Base-by-base conservation (phyloP, 1,284 basidiomycete genomes). In the Pyrrhoderma lamaoense region DNA sequence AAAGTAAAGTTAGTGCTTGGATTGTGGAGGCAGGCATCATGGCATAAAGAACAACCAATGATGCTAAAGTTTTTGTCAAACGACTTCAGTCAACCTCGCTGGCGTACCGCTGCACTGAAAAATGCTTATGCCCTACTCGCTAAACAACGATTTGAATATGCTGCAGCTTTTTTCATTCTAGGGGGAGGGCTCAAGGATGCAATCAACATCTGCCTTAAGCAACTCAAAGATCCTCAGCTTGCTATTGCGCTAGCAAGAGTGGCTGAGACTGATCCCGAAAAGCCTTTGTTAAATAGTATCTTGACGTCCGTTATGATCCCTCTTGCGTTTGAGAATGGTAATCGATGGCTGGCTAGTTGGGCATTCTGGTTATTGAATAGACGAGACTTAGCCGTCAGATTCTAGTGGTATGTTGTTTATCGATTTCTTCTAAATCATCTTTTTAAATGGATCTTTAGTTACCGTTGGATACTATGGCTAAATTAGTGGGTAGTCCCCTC, bases 261-360 rank as follows among this genome's bases (percentile, higher is more conserved):
- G 0, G 77, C 88, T 2, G 93, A 96, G 63, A 80, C 81, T 57
- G 82, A 84, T 37, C 85, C 89, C 49, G 79, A 89, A 25, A 92
- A 93, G 0, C 89, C 88, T 1, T 69, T 97, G 0, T 65, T 98
- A 22, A 69, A 70, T 18, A 75, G 75, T 44, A 79, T 98, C 19
- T 67, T 98, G 34, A 77, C 75, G 16, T 77, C 77, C 44, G 82
- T 77, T 0, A 83, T 98, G 1, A 67, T 99, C 1, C 93, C 94
- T 0, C 73, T 79, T 18, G 93, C 93, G 0, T 90, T 97, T 63
- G 73, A 75, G 48, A 77, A 84, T 16, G 93, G 93, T 0, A 93
- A 97, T 65, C 77, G 95, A 34, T 98, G 90, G 87, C 71, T 98
- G n/a, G 89, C 82, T n/a, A 91, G 86, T 56, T 99, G 94, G 95